Conservation (phyloP, 176 grass and related monocot genomes). For the Oropetium thomaeum region DNA sequence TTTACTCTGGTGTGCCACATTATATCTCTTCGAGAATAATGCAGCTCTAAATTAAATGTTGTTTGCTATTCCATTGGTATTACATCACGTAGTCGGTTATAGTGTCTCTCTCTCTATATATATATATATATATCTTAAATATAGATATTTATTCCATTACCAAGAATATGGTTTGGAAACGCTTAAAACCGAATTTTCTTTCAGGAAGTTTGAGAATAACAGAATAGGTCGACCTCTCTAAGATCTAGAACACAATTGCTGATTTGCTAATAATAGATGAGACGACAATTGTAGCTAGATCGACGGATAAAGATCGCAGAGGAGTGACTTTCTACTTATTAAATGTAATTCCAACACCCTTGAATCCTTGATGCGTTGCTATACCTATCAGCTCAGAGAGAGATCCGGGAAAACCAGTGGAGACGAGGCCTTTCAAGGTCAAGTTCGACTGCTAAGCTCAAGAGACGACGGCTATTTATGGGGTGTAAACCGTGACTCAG, state of each 20-base stretch:
- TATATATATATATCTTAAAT: too few relatives aligned
- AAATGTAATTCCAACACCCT: constrained; percentile 23
- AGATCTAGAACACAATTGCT: neutral
- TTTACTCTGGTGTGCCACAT: neutral
- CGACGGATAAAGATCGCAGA: constrained; percentile 12
- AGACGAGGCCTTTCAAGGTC: constrained; percentile 34
- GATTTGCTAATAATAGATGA: neutral
- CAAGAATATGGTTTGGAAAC: neutral
- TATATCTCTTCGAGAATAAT: neutral
- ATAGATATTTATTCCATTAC: too few relatives aligned
- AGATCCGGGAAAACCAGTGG: constrained; percentile 26
- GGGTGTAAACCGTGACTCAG: constrained; percentile 18
- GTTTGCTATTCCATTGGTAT: neutral
- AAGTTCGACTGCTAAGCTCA: constrained; percentile 33
- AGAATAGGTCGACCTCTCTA: neutral
- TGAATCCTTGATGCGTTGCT: constrained; percentile 13
- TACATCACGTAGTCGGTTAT: neutral
- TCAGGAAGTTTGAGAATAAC: neutral
- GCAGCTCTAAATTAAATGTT: neutral
- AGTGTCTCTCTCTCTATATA: neutral
- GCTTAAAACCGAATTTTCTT: neutral
- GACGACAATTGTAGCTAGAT: neutral
- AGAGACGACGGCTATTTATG: constrained; percentile 23
- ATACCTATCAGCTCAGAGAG: constrained; percentile 19
- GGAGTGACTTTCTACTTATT: constrained; percentile 30